These are phyloP conservation scores for Pichia deserticola DNA, from an alignment of 805 yeast species.

Conservation along the genomic window DNA sequence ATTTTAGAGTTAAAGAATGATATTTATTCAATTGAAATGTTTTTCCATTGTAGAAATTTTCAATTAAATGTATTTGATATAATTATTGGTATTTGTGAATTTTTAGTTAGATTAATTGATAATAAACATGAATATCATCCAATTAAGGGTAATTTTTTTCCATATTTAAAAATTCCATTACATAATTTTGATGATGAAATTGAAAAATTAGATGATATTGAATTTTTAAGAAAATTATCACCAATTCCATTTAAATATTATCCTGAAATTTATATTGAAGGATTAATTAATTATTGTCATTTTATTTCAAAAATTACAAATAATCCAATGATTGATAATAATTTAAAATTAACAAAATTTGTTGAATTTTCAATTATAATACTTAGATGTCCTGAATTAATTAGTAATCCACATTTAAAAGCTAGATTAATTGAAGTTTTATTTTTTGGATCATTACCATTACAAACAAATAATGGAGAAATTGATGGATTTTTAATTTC, in stretches of 20 bases:
- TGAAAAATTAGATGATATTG: slow-evolving; percentile 70
- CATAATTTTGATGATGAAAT: slow-evolving; percentile 54
- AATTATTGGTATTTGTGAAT: slow-evolving; percentile 66
- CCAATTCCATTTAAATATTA: slow-evolving; percentile 73
- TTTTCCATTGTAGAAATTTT: slow-evolving; percentile 47
- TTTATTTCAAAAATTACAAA: slow-evolving; percentile 49
- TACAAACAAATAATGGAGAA: slow-evolving; percentile 33
- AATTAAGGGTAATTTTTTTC: slow-evolving; percentile 10
- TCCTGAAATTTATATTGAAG: slow-evolving; percentile 85
- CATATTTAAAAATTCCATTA: slow-evolving; percentile 42
- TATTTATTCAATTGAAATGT: slow-evolving; percentile 54
- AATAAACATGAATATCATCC: slow-evolving; percentile 62
- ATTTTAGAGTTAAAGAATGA: slow-evolving; percentile 33
- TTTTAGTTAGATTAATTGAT: slow-evolving; percentile 64
- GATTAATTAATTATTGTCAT: slow-evolving; percentile 64
- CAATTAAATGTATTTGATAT: slow-evolving; percentile 71
- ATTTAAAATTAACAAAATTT: slow-evolving; percentile 45
- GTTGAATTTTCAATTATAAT: slow-evolving; percentile 69
- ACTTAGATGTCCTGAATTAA: slow-evolving; percentile 74
- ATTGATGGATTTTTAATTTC: slow-evolving; percentile 68
- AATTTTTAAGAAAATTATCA: slow-evolving; percentile 53
- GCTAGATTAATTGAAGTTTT: slow-evolving; percentile 75
- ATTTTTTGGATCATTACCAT: slow-evolving; percentile 62
- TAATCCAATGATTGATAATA: slow-evolving; percentile 49
- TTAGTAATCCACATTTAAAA: slow-evolving; percentile 91